These are phyloP conservation scores for Talaromyces wortmannii DNA, from an alignment of 495 filamentous ascomycete genomes.

Conservation along the genomic window DNA sequence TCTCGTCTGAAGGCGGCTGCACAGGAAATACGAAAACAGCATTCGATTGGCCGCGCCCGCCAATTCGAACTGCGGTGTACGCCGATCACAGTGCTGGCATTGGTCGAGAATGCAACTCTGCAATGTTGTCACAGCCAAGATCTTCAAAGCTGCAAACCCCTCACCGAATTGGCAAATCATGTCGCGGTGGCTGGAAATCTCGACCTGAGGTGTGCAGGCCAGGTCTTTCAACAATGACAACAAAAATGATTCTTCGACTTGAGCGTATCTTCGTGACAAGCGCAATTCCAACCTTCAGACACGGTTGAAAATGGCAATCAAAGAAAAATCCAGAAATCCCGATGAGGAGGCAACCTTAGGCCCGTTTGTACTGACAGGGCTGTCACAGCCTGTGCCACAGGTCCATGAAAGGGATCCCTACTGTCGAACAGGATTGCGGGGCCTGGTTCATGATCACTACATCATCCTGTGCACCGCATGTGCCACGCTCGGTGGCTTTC, in stretches of 20 bases:
- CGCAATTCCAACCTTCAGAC: neutral
- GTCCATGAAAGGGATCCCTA: constrained; percentile 30
- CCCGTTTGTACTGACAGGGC: neutral
- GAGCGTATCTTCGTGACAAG: too few species aligned
- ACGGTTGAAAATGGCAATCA: neutral
- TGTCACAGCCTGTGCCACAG: neutral
- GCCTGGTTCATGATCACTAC: constrained; percentile 42
- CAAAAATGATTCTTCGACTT: too few species aligned
- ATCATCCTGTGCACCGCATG: constrained; percentile 47
- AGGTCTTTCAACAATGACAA: too few species aligned
- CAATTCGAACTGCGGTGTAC: neutral
- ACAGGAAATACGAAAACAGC: too few species aligned
- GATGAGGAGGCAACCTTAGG: neutral
- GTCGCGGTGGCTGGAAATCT: neutral
- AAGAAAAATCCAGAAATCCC: neutral
- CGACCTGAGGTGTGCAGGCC: neutral
- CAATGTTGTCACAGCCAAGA: neutral
- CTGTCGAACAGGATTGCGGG: constrained; percentile 36
- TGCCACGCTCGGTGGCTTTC: constrained; percentile 46
- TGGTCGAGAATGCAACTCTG: neutral
- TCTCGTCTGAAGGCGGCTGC: too few species aligned
- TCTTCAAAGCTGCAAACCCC: neutral
- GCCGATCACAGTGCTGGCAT: neutral
- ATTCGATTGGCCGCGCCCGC: neutral
- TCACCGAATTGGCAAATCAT: neutral